These are phyloP conservation scores for Ogataea henricii DNA, from an alignment of 805 yeast species.

Conservation along the genomic window DNA sequence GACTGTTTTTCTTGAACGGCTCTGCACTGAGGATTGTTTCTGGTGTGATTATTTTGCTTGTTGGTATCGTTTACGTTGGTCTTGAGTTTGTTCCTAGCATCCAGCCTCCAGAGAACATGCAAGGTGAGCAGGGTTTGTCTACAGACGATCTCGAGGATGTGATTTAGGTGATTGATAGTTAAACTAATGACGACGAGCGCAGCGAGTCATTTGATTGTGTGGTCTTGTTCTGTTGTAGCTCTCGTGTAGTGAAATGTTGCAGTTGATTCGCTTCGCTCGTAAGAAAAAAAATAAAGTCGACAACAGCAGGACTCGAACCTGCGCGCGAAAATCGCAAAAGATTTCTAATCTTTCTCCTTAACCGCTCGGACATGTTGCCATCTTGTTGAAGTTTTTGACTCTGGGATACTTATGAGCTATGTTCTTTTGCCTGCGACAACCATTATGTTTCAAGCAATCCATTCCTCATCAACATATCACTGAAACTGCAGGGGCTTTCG, in stretches of 20 bases:
- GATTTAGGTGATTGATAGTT: constrained; percentile 18
- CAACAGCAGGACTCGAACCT: constrained; percentile 64
- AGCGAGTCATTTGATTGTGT: no score
- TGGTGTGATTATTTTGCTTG: constrained; percentile 56
- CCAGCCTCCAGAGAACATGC: constrained; percentile 83
- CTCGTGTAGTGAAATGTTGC: no score
- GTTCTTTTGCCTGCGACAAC: no score
- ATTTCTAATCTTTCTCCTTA: constrained; percentile 60
- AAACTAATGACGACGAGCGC: no score
- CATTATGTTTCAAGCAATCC: not conserved
- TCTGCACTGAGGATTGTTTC: constrained; percentile 55
- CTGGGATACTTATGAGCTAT: not conserved
- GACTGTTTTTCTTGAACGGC: constrained; percentile 50
- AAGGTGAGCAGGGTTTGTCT: constrained; percentile 44
- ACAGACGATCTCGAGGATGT: constrained; percentile 38
- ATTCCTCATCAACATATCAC: no score
- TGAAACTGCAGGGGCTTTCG: no score
- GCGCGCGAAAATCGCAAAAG: constrained; percentile 66
- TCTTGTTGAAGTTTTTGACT: constrained; percentile 4
- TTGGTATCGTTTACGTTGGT: constrained; percentile 60
- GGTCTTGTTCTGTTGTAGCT: no score
- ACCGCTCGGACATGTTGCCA: constrained; percentile 60
- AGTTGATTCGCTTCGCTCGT: not conserved
- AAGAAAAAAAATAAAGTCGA: constrained; percentile 33
- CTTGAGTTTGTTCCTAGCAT: constrained; percentile 75